These are phyloP conservation scores for Mallotus repandus DNA, from an alignment of 441 rosid genomes.

Conservation along the genomic window DNA sequence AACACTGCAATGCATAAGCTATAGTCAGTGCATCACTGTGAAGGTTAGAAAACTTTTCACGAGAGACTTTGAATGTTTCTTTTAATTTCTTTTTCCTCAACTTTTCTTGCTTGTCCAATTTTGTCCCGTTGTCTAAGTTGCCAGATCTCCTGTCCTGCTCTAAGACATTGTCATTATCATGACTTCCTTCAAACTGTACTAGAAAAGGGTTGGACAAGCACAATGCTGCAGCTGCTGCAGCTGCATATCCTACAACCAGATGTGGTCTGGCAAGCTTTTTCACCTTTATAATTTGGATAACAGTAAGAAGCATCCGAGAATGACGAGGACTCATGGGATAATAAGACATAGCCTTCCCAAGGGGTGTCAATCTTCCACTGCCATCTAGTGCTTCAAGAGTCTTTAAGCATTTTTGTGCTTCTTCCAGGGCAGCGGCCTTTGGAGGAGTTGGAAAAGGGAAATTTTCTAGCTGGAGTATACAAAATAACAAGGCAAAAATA, in stretches of 20 bases:
- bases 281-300: conserved; percentile 52
- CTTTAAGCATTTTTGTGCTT: conserved; percentile 69
- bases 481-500: background rate
- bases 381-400: conserved; percentile 72
- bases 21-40: conserved; percentile 75
- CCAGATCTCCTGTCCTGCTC: conserved; percentile 27
- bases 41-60: conserved; percentile 66
- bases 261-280: conserved; percentile 49
- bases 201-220: conserved; percentile 65
- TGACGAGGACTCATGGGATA: conserved; percentile 93
- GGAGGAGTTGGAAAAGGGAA: conserved; percentile 96
- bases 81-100: conserved; percentile 52
- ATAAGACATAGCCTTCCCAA: conserved; percentile 84
- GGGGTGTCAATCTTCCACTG: conserved; percentile 56
- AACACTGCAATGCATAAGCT: conserved; percentile 71
- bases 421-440: conserved; percentile 49
- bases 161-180: conserved; percentile 28
- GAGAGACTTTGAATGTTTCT: conserved; percentile 50
- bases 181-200: conserved; percentile 46
- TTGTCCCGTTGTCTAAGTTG: conserved; percentile 23
- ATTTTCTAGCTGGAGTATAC: conserved; percentile 53
- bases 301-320: conserved; percentile 87
- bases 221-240: conserved; percentile 56
- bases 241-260: conserved; percentile 63
- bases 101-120: conserved; percentile 47